Evolutionary conservation across 2,329 filamentous ascomycete genomes (phyloP).

Genomic region (Calonectria crousiana): DNA sequence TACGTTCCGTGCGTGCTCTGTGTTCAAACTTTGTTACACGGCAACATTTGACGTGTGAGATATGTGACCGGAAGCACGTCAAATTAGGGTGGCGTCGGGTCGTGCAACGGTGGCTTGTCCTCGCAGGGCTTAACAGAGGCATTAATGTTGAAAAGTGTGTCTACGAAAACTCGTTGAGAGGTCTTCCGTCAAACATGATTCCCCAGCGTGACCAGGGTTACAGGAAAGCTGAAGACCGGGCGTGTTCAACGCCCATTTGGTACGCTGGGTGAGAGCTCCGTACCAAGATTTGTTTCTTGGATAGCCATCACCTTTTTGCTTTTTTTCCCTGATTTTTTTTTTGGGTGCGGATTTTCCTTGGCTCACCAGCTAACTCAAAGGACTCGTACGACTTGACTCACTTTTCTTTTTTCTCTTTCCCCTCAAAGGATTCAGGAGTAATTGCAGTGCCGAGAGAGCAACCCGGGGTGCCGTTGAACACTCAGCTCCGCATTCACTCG

Average conservation of each 20-base stretch:
- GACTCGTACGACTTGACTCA: conserved; percentile 18
- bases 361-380: not conserved
- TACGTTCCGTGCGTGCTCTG: conserved; percentile 2
- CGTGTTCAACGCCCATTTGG: conserved; percentile 12
- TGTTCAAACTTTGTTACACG: not conserved
- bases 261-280: conserved; percentile 11
- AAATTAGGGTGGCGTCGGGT: conserved; percentile 17
- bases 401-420: conserved; percentile 15
- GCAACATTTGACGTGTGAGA: conserved; percentile 17
- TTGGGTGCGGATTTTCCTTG: not conserved
- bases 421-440: conserved; percentile 1
- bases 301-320: not conserved
- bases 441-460: not conserved
- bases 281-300: not conserved
- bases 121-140: conserved; percentile 10
- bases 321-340: not conserved
- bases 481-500: conserved; percentile 5
- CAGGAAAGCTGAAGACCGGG: conserved; percentile 9
- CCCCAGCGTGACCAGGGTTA: not conserved
- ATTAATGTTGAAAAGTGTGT: conserved; percentile 10
- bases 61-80: conserved; percentile 17
- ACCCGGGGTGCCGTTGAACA: conserved; percentile 9
- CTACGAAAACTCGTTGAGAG: conserved; percentile 3
- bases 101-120: conserved; percentile 21
- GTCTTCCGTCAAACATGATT: not conserved